Evolutionary conservation across 441 rosid genomes (phyloP).

Genomic region (Mallotus repandus): DNA sequence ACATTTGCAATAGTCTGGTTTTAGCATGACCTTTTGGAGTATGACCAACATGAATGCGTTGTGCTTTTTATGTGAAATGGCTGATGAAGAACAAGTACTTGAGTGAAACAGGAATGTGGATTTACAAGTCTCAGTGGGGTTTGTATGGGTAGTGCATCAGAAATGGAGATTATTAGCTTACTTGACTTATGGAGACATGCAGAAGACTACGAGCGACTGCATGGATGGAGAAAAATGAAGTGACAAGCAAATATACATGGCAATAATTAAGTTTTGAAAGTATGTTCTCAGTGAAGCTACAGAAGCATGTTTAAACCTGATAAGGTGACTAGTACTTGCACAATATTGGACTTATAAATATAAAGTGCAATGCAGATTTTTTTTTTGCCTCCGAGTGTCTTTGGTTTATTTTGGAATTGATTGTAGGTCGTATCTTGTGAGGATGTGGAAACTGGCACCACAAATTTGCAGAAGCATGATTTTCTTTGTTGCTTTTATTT

Average conservation of each 20-base stretch:
- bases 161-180: background rate
- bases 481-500: background rate
- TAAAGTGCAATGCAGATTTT: background rate
- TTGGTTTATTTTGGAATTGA: background rate
- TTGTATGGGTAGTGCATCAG: constrained; percentile 3
- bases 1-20: background rate
- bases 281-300: too few relatives aligned
- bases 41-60: background rate
- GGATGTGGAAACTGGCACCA: background rate
- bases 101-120: background rate
- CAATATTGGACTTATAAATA: background rate
- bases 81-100: too few relatives aligned
- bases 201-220: background rate
- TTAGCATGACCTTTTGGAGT: background rate
- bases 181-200: background rate
- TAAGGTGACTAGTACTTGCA: too few relatives aligned
- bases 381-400: too few relatives aligned
- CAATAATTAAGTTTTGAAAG: too few relatives aligned
- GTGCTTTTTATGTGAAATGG: constrained; percentile 1
- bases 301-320: background rate
- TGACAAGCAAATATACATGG: background rate
- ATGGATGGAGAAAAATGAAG: too few relatives aligned
- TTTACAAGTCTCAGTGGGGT: background rate
- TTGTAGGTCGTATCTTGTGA: background rate
- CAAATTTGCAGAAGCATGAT: background rate